Conservation (phyloP, 2,329 filamentous ascomycete species). For the Ceratocystis alfenasii region DNA sequence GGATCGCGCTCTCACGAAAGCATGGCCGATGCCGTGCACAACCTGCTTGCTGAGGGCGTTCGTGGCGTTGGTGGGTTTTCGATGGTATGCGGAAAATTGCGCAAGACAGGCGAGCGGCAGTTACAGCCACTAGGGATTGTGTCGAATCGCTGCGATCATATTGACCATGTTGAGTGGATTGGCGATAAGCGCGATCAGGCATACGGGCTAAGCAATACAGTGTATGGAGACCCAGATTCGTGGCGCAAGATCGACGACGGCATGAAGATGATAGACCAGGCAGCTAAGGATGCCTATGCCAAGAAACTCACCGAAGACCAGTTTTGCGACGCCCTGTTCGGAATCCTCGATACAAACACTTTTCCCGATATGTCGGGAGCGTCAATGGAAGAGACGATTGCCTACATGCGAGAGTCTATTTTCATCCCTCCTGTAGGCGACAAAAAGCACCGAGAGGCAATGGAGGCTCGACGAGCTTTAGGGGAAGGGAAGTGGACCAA, state of each 20-base stretch:
- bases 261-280: slow-evolving; percentile 35
- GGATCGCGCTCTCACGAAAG: slow-evolving; percentile 38
- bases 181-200: slow-evolving; percentile 39
- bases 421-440: slow-evolving; percentile 50
- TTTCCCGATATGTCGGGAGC: slow-evolving; percentile 35
- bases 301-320: slow-evolving; percentile 35
- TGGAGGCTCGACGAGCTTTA: slow-evolving; percentile 33
- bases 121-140: slow-evolving; percentile 47
- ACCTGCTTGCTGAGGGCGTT: slow-evolving; percentile 42
- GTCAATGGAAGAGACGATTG: slow-evolving; percentile 42
- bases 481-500: slow-evolving; percentile 25
- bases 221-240: slow-evolving; percentile 39
- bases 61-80: slow-evolving; percentile 55
- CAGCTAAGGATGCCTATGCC: slow-evolving; percentile 33
- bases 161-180: slow-evolving; percentile 47
- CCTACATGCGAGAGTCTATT: slow-evolving; percentile 45
- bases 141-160: slow-evolving; percentile 46
- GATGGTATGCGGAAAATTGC: slow-evolving; percentile 51
- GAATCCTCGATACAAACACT: slow-evolving; percentile 45
- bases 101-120: slow-evolving; percentile 23
- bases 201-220: slow-evolving; percentile 52
- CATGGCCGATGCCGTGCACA: slow-evolving; percentile 40
- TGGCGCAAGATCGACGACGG: slow-evolving; percentile 53
- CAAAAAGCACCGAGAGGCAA: slow-evolving; percentile 34
- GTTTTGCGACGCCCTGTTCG: slow-evolving; percentile 41